phyloP scores from a whole-genome alignment of 257 asterid species.

The Capsicum chinense region DNA sequence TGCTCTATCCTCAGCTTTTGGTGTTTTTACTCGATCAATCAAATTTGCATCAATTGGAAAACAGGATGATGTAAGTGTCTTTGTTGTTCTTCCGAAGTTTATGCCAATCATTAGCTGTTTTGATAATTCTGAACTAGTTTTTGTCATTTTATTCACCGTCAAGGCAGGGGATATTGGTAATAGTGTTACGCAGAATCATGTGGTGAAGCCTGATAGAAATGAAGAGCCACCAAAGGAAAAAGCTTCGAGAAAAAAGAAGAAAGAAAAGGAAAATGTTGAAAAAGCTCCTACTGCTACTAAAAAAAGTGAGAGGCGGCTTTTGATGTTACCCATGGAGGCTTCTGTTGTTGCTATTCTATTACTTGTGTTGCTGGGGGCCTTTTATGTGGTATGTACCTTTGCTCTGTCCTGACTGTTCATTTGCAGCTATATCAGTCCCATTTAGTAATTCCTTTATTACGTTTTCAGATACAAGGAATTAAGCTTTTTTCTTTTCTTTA shows the following conservation, averaged over 20 bases:
- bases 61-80: conserved; percentile 59
- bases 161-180: conserved; percentile 75
- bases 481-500: not conserved
- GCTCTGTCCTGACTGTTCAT: not conserved
- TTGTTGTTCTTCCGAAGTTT: not conserved
- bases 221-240: conserved; percentile 74
- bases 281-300: conserved; percentile 35
- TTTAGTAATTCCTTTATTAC: not conserved
- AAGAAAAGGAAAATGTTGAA: conserved; percentile 41
- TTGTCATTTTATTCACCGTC: conserved; percentile 36
- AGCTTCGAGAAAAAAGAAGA: conserved; percentile 71
- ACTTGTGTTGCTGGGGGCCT: conserved; percentile 82
- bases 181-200: conserved; percentile 51
- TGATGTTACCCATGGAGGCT: conserved; percentile 77
- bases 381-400: conserved; percentile 79
- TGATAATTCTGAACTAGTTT: not conserved
- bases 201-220: conserved; percentile 63
- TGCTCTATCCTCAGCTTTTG: conserved; percentile 96
- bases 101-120: not conserved
- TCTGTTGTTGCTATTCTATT: conserved; percentile 75
- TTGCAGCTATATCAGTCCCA: conserved; percentile 12
- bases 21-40: conserved; percentile 80
- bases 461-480: not conserved
- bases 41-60: conserved; percentile 63
- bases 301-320: conserved; percentile 51